Conservation (phyloP, 306 rosid genomes). For the Senna tora region DNA sequence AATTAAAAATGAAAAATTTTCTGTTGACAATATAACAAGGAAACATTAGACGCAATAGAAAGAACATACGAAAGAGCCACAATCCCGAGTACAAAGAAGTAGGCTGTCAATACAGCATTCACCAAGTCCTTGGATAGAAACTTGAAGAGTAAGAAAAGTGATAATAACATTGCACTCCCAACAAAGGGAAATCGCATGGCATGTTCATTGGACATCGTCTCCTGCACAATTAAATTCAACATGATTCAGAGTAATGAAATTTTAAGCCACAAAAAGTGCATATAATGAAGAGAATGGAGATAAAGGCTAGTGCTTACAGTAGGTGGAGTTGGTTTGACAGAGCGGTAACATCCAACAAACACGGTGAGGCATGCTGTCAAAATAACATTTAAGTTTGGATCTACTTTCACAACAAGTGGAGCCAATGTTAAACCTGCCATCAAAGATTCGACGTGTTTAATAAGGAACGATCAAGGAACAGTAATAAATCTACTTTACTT, state of each 20-base stretch:
- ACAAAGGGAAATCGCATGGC: slow-evolving; percentile 89
- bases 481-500: not conserved
- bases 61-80: slow-evolving; percentile 73
- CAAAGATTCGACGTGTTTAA: slow-evolving; percentile 7
- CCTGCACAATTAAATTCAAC: slow-evolving; percentile 51
- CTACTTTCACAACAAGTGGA: slow-evolving; percentile 72
- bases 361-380: slow-evolving; percentile 78
- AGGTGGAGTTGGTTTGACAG: slow-evolving; percentile 84
- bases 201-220: slow-evolving; percentile 87
- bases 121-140: slow-evolving; percentile 85
- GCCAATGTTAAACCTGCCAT: slow-evolving; percentile 76
- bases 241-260: slow-evolving; percentile 14
- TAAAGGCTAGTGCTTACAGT: slow-evolving; percentile 51
- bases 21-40: not conserved
- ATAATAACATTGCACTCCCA: slow-evolving; percentile 87
- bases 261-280: not conserved
- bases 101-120: slow-evolving; percentile 74
- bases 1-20: not conserved
- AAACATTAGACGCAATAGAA: not conserved
- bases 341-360: slow-evolving; percentile 79
- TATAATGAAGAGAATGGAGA: not conserved
- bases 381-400: slow-evolving; percentile 74
- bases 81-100: slow-evolving; percentile 86
- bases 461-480: not conserved
- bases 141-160: slow-evolving; percentile 81